phyloP scores from a whole-genome alignment of 257 asterid species.

The Pogostemon cablin region DNA sequence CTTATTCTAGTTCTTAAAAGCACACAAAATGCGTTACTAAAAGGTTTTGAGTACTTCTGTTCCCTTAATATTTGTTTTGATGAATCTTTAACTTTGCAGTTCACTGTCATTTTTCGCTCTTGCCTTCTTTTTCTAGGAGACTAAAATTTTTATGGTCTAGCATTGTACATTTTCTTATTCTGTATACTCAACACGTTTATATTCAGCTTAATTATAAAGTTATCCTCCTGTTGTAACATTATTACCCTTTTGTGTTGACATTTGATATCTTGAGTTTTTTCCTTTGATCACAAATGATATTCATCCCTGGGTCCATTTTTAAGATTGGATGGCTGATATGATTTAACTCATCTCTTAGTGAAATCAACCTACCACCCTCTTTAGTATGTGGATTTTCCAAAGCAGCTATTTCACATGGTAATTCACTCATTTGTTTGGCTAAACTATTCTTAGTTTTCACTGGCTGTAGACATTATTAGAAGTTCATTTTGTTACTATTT shows the following conservation, averaged over 20 bases:
- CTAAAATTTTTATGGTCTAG: conserved; percentile 1
- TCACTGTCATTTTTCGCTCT: neutral
- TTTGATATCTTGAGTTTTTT: neutral
- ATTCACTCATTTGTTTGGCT: neutral
- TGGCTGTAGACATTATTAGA: conserved; percentile 6
- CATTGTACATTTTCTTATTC: neutral
- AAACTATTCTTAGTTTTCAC: conserved; percentile 22
- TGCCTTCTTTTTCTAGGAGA: neutral
- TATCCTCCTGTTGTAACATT: neutral
- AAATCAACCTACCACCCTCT: too few relatives aligned
- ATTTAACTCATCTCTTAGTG: too few relatives aligned
- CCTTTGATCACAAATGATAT: conserved; percentile 12
- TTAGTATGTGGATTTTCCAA: too few relatives aligned
- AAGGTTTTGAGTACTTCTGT: neutral
- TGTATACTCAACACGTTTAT: neutral
- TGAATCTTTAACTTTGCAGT: neutral
- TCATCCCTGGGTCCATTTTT: conserved; percentile 12
- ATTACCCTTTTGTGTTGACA: neutral
- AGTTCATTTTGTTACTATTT: conserved; percentile 7
- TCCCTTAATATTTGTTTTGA: conserved; percentile 7
- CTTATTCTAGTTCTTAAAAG: neutral
- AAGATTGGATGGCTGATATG: too few relatives aligned
- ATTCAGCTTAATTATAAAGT: conserved; percentile 3
- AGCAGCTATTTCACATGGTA: neutral
- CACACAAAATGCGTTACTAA: neutral